A percentile compares a stretch with the other conserved stretches of the same genome.
Conservation (phyloP, 345 rosid genomes). For the Citropsis articulata region DNA sequence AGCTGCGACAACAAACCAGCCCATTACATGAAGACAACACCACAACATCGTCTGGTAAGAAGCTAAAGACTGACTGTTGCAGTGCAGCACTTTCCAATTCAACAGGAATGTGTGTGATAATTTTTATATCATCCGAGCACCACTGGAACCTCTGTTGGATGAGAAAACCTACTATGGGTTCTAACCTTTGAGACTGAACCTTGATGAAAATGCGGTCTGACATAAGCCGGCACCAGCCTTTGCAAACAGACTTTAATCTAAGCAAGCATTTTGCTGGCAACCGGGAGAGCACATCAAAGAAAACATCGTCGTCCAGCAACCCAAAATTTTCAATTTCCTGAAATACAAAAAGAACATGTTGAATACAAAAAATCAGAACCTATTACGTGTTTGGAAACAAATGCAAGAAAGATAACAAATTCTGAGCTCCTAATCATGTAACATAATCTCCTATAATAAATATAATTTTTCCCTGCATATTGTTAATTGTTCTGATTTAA, state of each 20-base stretch:
- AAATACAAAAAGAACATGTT: background rate
- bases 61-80: constrained; percentile 22
- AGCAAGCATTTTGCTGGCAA: constrained; percentile 31
- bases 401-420: background rate
- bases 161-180: constrained; percentile 36
- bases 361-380: background rate
- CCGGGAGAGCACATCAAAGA: constrained; percentile 32
- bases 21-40: constrained; percentile 40
- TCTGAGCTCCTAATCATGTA: background rate
- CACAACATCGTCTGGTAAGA: constrained; percentile 38
- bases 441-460: background rate
- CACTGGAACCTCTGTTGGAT: constrained; percentile 26
- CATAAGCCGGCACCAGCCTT: constrained; percentile 29
- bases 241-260: constrained; percentile 29
- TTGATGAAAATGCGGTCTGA: constrained; percentile 25
- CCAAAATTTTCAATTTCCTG: constrained; percentile 16
- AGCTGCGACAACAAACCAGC: constrained; percentile 33
- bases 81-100: constrained; percentile 10
- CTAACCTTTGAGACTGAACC: constrained; percentile 25
- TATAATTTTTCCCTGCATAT: background rate
- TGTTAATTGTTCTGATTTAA: background rate
- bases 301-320: constrained; percentile 19
- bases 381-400: background rate
- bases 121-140: constrained; percentile 23
- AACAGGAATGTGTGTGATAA: constrained; percentile 32